These are phyloP conservation scores for Coniferiporia sulphurascens DNA, from an alignment of 1,284 basidiomycete species.

Conservation along the genomic window DNA sequence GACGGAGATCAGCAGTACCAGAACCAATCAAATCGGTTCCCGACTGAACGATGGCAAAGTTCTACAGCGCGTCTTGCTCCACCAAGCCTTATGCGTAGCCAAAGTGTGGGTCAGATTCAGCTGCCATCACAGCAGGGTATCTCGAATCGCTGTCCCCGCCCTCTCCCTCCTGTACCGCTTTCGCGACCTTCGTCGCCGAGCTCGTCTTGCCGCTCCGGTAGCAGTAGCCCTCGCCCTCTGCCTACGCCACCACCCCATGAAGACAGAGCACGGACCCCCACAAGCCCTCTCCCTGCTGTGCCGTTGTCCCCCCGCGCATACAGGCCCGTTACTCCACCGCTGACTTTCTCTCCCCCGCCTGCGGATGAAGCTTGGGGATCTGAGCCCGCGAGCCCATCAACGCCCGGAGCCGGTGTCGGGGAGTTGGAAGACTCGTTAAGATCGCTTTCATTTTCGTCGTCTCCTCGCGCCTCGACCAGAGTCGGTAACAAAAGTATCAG, in stretches of 20 bases:
- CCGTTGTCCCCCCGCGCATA: not conserved
- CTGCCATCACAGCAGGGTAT: not conserved
- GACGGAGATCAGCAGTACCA: not conserved
- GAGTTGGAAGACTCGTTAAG: not conserved
- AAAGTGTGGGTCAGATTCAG: not conserved
- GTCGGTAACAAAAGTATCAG: not conserved
- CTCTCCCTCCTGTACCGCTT: constrained; percentile 11
- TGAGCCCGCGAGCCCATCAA: not conserved
- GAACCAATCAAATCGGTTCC: not conserved
- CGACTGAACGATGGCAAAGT: not conserved
- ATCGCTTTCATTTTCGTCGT: not conserved
- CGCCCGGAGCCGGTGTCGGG: not conserved
- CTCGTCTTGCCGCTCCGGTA: not conserved
- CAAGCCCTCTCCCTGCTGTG: not conserved
- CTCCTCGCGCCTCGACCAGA: not conserved
- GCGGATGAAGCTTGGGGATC: not conserved
- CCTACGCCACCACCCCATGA: constrained; percentile 1
- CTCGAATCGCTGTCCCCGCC: not conserved
- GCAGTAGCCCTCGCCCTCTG: not conserved
- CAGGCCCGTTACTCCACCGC: not conserved
- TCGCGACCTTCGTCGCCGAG: constrained; percentile 5
- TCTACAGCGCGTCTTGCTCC: not conserved
- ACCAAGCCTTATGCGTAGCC: not conserved
- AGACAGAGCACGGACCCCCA: not conserved
- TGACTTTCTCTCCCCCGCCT: not conserved